phyloP scores from a whole-genome alignment of 768 basidiomycete genomes.

The Lactarius pseudohatsudake region DNA sequence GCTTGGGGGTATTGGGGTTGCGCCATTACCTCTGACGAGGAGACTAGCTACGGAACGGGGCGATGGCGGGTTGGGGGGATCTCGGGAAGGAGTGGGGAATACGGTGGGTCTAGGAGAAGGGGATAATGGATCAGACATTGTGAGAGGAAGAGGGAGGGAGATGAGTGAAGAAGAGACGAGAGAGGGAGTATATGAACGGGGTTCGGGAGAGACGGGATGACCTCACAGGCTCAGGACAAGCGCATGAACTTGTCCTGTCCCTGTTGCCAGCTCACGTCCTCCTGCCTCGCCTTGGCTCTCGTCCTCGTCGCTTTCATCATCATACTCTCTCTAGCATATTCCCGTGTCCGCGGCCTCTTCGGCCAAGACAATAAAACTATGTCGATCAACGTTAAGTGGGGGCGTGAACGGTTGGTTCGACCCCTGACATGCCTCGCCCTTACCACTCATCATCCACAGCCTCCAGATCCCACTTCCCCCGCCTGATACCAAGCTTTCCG shows the following conservation, averaged over 20 bases:
- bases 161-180: slow-evolving; percentile 11
- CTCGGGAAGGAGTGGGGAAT: slow-evolving; percentile 27
- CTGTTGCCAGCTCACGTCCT: slow-evolving; percentile 13
- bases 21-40: slow-evolving; percentile 43
- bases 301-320: slow-evolving; percentile 31
- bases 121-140: slow-evolving; percentile 34
- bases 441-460: slow-evolving; percentile 34
- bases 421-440: slow-evolving; percentile 18
- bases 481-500: slow-evolving; percentile 54
- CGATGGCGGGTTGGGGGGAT: slow-evolving; percentile 27
- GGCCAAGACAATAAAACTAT: slow-evolving; percentile 20
- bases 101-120: slow-evolving; percentile 22
- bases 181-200: slow-evolving; percentile 17
- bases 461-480: slow-evolving; percentile 57
- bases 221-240: not conserved
- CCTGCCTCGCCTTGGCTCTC: slow-evolving; percentile 3
- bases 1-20: slow-evolving; percentile 80
- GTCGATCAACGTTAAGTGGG: slow-evolving; percentile 46
- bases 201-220: slow-evolving; percentile 19
- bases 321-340: slow-evolving; percentile 34
- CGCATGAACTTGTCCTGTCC: not conserved
- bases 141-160: slow-evolving; percentile 22
- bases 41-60: slow-evolving; percentile 41
- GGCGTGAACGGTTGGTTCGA: slow-evolving; percentile 40
- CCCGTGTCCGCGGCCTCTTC: slow-evolving; percentile 33